Evolutionary conservation across 768 basidiomycete genomes (phyloP).

Genomic region (Daedaleopsis nitida): DNA sequence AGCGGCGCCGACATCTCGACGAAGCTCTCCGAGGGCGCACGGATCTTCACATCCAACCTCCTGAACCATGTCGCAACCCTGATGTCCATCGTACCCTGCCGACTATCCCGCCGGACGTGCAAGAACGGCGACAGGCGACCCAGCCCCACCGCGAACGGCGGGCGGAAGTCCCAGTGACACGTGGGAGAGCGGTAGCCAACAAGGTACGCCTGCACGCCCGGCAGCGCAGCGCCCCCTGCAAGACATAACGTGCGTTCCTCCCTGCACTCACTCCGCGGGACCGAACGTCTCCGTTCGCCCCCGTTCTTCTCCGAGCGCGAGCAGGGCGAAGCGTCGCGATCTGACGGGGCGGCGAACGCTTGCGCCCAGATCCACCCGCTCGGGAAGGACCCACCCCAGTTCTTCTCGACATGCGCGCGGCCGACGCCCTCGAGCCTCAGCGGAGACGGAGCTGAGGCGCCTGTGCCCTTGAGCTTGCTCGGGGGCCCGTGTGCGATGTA

Average conservation of each 20-base stretch:
- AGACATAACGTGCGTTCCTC: constrained; percentile 19
- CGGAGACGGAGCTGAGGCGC: constrained; percentile 1
- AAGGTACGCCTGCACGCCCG: constrained; percentile 27
- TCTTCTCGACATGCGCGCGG: constrained; percentile 29
- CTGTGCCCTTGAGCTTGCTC: not conserved
- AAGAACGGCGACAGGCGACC: constrained; percentile 22
- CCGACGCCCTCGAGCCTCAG: constrained; percentile 4
- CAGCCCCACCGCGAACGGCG: constrained; percentile 23
- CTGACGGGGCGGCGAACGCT: constrained; percentile 6
- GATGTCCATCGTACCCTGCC: constrained; percentile 16
- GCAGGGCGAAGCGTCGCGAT: too few species aligned
- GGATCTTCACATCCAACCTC: constrained; percentile 18
- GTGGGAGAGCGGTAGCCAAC: constrained; percentile 27
- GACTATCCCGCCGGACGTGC: constrained; percentile 20
- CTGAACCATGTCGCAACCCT: constrained; percentile 17
- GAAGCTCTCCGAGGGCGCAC: constrained; percentile 24
- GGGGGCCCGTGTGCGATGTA: constrained; percentile 10
- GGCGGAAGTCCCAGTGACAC: constrained; percentile 29
- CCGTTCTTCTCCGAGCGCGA: not conserved
- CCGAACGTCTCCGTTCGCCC: not conserved
- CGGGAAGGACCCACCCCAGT: constrained; percentile 31
- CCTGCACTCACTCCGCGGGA: not conserved
- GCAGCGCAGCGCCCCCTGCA: constrained; percentile 27
- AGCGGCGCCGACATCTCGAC: constrained; percentile 26
- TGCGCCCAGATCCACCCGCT: constrained; percentile 31